Evolutionary conservation across 305 asterid species (phyloP), one percentile per base, ranked within the genome.

Genomic region (Rubia tinctorum): DNA sequence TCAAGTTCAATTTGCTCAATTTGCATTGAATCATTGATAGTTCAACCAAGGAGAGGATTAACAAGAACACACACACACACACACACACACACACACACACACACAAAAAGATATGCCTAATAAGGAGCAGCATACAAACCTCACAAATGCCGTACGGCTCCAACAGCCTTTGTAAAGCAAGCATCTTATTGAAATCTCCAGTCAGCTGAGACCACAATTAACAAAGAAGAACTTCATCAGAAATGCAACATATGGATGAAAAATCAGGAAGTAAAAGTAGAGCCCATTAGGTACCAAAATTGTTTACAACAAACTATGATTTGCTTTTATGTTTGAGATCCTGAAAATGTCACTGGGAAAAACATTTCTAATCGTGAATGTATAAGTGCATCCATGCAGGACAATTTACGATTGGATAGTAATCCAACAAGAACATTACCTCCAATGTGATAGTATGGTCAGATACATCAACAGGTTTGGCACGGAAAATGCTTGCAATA

Each of bases 111-210:
- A 73, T 7, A 64, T 64, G 43, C 71, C 51, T 17, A 8, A 47
- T 18, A 51, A 34, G 65, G 11, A 51, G 58, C 55, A 69, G 72
- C 5, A 65, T 73, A 74, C 92, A 61, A 65, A 94, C 99, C 97
- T 94, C 99, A 79, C 99, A 91, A 78, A 94, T 87, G 60, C 99
- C 99, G 62, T 81, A 94, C 65, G 95, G 93, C 77, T 90, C 97
- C 89, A 94, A 80, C 69, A 91, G 71, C 56, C 80, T 84, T 78
- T 91, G 98, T 69, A 94, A 87, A 8, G 99, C 99, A 69, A 88
- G 82, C 97, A 94, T 86, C 86, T 94, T 94, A 78, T 82, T 78
- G 77, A 94, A 82, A 82, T 90, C 98, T 75, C 99, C 99, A 0
- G 99, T 88, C 72, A 94, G 80, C 99, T 94, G 81, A 66, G 80